phyloP scores from a whole-genome alignment of 345 rosid genomes.

The Viola odorata region DNA sequence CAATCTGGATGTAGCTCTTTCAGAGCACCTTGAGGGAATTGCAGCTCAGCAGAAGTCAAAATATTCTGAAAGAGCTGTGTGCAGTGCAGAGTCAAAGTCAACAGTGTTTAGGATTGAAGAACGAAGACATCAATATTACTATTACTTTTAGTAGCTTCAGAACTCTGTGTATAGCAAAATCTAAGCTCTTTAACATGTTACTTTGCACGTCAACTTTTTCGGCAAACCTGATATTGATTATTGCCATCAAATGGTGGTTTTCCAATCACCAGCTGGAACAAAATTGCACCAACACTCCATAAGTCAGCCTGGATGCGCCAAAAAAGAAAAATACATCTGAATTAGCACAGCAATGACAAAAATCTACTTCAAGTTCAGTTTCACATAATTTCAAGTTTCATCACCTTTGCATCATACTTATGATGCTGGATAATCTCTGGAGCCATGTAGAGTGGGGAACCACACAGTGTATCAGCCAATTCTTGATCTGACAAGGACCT shows the following conservation, averaged over 20 bases:
- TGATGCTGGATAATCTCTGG: constrained; percentile 75
- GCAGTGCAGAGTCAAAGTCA: constrained; percentile 1
- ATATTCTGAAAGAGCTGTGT: constrained; percentile 71
- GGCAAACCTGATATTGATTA: constrained; percentile 57
- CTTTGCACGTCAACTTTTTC: constrained; percentile 3
- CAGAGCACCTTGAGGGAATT: constrained; percentile 52
- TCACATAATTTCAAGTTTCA: constrained; percentile 6
- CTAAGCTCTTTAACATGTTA: background rate
- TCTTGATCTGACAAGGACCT: constrained; percentile 66
- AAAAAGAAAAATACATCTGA: constrained; percentile 7
- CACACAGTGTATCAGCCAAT: constrained; percentile 70
- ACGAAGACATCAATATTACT: too few species aligned
- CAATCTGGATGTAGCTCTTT: constrained; percentile 65
- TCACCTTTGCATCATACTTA: constrained; percentile 90
- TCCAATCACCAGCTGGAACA: constrained; percentile 77
- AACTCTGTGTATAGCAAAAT: background rate
- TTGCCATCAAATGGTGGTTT: constrained; percentile 74
- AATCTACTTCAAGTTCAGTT: background rate
- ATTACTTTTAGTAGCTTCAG: background rate
- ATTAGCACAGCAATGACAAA: background rate
- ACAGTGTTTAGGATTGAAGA: too few species aligned
- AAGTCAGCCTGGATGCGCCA: constrained; percentile 58
- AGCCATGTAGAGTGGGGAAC: constrained; percentile 90
- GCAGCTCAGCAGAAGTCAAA: constrained; percentile 60
- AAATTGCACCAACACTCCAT: constrained; percentile 88